Conservation (phyloP, 2,329 filamentous ascomycete species). For the Aspergillus clavatus region DNA sequence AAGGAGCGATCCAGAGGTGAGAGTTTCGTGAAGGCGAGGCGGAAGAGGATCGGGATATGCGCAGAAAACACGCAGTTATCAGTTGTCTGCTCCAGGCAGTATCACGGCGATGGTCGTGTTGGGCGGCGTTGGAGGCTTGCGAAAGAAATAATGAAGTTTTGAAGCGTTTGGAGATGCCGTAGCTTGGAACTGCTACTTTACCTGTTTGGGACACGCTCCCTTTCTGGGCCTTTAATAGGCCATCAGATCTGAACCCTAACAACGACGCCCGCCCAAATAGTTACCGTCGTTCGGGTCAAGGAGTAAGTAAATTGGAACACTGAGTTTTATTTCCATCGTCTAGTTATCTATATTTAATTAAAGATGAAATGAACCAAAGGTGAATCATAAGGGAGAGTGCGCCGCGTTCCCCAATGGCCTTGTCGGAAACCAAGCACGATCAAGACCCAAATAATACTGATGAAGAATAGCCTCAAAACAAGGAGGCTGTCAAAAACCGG, state of each 20-base stretch:
- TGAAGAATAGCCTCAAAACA: not conserved
- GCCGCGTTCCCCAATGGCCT: not conserved
- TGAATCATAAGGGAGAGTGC: not conserved
- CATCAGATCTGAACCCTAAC: slow-evolving; percentile 16
- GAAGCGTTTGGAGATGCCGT: slow-evolving; percentile 24
- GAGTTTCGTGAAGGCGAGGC: slow-evolving; percentile 1
- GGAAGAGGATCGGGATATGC: slow-evolving; percentile 9
- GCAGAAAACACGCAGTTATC: slow-evolving; percentile 4
- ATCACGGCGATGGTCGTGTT: slow-evolving; percentile 18
- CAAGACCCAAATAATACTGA: not conserved
- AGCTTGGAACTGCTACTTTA: slow-evolving; percentile 18
- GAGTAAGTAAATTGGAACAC: too few species aligned
- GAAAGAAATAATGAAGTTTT: slow-evolving; percentile 29
- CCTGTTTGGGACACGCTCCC: slow-evolving; percentile 19
- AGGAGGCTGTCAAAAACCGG: not conserved
- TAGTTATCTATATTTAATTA: not conserved
- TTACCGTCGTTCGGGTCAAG: too few species aligned
- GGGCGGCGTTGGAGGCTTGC: slow-evolving; percentile 12
- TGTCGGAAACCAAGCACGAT: not conserved
- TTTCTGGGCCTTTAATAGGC: slow-evolving; percentile 18
- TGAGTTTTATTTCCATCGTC: too few species aligned
- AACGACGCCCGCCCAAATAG: too few species aligned
- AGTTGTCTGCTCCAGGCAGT: slow-evolving; percentile 39
- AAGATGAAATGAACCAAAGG: not conserved
- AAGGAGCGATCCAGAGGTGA: slow-evolving; percentile 24